Evolutionary conservation across 495 filamentous ascomycete genomes (phyloP).

Genomic region (Neurospora terricola): DNA sequence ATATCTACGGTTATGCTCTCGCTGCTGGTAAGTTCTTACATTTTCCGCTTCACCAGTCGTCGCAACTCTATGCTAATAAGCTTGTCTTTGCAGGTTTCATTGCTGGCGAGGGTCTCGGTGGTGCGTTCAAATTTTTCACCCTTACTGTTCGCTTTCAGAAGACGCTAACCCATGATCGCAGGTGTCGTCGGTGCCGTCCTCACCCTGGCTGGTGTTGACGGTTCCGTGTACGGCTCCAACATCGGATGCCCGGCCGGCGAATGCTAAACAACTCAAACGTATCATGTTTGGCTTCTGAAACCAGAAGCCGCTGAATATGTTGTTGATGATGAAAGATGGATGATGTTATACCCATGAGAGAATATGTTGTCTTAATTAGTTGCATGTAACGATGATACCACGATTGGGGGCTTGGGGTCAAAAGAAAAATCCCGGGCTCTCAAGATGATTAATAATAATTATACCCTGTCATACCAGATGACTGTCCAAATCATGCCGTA

Average conservation of each 20-base stretch:
- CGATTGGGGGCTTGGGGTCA: neutral
- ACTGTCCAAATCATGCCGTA: neutral
- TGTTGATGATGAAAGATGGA: neutral
- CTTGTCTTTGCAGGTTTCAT: conserved; percentile 30
- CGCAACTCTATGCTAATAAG: no score
- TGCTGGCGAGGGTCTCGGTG: conserved; percentile 57
- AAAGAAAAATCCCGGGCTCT: neutral
- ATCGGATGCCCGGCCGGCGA: conserved; percentile 35
- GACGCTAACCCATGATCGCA: no score
- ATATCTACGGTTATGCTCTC: conserved; percentile 54
- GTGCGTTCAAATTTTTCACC: no score
- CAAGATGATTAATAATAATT: neutral
- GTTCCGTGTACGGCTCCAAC: conserved; percentile 33
- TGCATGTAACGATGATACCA: neutral
- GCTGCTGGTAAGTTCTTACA: conserved; percentile 38
- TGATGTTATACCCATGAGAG: neutral
- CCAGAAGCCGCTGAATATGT: neutral
- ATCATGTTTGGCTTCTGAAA: neutral
- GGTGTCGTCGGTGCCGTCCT: conserved; percentile 50
- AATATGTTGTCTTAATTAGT: neutral
- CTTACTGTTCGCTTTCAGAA: no score
- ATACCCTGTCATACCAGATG: neutral
- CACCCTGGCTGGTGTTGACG: conserved; percentile 42
- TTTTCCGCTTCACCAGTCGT: no score
- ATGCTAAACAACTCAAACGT: conserved; percentile 10